Percentiles rank a stretch among this genome's conserved stretches.
phyloP scores from a whole-genome alignment of 129 eudicot genomes.

The Helichrysum umbraculigerum region DNA sequence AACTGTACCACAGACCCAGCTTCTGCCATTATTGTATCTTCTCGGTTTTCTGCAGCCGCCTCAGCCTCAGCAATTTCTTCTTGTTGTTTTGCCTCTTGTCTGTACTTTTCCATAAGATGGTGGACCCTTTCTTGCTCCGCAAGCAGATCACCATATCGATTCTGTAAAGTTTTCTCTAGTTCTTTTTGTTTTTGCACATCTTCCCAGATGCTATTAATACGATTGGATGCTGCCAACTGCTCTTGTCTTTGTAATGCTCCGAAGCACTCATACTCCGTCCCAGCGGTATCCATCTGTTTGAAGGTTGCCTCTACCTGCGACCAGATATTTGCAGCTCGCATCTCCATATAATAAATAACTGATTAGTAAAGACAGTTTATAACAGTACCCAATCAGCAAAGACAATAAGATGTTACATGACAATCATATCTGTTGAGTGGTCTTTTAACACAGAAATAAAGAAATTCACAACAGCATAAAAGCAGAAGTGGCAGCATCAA shows the following conservation, averaged over 20 bases:
- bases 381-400: neutral
- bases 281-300: slow-evolving; percentile 94
- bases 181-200: slow-evolving; percentile 95
- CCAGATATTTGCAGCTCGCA: slow-evolving; percentile 77
- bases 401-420: neutral
- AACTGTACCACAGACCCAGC: slow-evolving; percentile 9
- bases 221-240: slow-evolving; percentile 66
- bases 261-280: slow-evolving; percentile 90
- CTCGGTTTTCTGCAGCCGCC: slow-evolving; percentile 14
- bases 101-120: slow-evolving; percentile 44
- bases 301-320: slow-evolving; percentile 79
- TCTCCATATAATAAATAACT: slow-evolving; percentile 37
- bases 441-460: neutral
- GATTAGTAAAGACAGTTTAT: slow-evolving; percentile 9
- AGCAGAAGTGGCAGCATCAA: neutral
- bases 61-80: slow-evolving; percentile 44
- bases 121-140: slow-evolving; percentile 63
- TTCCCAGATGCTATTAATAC: slow-evolving; percentile 83
- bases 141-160: slow-evolving; percentile 64
- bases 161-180: slow-evolving; percentile 72
- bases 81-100: slow-evolving; percentile 45
- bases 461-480: neutral
- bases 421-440: neutral
- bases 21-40: slow-evolving; percentile 25
- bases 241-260: slow-evolving; percentile 85